These are phyloP conservation scores for Wickerhamiella azyma DNA, from an alignment of 805 yeast genomes.

Conservation along the genomic window DNA sequence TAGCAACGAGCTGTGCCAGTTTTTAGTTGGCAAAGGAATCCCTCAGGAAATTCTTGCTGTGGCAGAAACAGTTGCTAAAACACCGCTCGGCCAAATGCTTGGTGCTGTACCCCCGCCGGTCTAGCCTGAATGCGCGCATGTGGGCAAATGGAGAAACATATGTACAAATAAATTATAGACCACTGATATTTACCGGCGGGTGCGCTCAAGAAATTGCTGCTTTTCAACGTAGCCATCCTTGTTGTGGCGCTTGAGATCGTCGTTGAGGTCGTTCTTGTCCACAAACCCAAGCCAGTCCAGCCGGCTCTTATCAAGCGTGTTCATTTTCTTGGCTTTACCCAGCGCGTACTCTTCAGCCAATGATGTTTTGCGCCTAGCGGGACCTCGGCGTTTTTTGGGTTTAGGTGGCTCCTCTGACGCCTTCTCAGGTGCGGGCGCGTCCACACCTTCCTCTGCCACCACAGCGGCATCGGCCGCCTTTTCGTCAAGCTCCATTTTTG, in stretches of 20 bases:
- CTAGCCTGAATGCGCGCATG: neutral
- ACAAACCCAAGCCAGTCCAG: slow-evolving; percentile 93
- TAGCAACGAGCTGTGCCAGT: slow-evolving; percentile 42
- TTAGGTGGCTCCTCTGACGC: neutral
- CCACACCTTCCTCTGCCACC: neutral
- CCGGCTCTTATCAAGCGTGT: slow-evolving; percentile 84
- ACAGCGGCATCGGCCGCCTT: slow-evolving; percentile 13
- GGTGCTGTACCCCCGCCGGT: slow-evolving; percentile 5
- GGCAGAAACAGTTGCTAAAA: slow-evolving; percentile 38
- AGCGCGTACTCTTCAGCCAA: slow-evolving; percentile 62
- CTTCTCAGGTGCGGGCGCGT: neutral
- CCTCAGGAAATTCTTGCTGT: slow-evolving; percentile 40
- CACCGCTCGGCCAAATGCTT: slow-evolving; percentile 40
- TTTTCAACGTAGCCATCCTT: slow-evolving; percentile 85
- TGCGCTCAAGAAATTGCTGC: slow-evolving; percentile 57
- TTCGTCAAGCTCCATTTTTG: slow-evolving; percentile 9
- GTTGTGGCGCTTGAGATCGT: slow-evolving; percentile 66
- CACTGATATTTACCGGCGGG: neutral
- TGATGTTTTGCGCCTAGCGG: slow-evolving; percentile 52
- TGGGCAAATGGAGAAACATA: neutral
- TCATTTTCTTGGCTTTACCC: slow-evolving; percentile 61
- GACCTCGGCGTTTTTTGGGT: slow-evolving; percentile 15
- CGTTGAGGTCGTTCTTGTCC: slow-evolving; percentile 69
- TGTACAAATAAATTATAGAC: neutral
- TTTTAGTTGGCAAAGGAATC: slow-evolving; percentile 40